phyloP scores from a whole-genome alignment of 1,284 basidiomycete species.

The Serendipita sp. region DNA sequence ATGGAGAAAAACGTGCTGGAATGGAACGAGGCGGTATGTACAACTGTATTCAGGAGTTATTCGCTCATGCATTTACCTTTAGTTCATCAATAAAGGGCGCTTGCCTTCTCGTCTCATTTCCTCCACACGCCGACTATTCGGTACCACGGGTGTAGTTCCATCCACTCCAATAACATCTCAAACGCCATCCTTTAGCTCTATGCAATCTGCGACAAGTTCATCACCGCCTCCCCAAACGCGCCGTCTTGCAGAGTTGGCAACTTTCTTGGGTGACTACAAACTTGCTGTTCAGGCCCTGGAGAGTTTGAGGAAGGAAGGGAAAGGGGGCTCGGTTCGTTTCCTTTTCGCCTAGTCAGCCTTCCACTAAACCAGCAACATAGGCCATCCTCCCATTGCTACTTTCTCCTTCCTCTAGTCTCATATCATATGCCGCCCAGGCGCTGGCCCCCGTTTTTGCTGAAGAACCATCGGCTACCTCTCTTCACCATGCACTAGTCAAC shows the following conservation, averaged over 20 bases:
- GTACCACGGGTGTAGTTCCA: conserved; percentile 35
- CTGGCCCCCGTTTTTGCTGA: conserved; percentile 29
- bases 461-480: conserved; percentile 44
- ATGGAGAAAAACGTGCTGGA: conserved; percentile 90
- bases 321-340: conserved; percentile 49
- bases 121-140: conserved; percentile 85
- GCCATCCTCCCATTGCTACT: conserved; percentile 60
- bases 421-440: conserved; percentile 45
- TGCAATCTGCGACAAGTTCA: conserved; percentile 28
- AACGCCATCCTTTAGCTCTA: conserved; percentile 25
- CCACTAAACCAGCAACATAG: conserved; percentile 22
- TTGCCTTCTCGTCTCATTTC: conserved; percentile 70
- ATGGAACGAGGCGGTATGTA: conserved; percentile 76
- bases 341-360: too few relatives aligned
- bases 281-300: conserved; percentile 82
- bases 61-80: conserved; percentile 6
- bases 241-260: conserved; percentile 90
- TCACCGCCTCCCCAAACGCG: conserved; percentile 50
- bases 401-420: conserved; percentile 44
- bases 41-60: neutral
- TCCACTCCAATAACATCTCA: conserved; percentile 30
- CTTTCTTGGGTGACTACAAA: conserved; percentile 81
- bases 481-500: conserved; percentile 45
- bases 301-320: conserved; percentile 61
- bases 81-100: conserved; percentile 72